Evolutionary conservation across 495 filamentous ascomycete genomes (phyloP), one percentile per base, ranked within the genome.

Genomic region (Acidiella bohemica): DNA sequence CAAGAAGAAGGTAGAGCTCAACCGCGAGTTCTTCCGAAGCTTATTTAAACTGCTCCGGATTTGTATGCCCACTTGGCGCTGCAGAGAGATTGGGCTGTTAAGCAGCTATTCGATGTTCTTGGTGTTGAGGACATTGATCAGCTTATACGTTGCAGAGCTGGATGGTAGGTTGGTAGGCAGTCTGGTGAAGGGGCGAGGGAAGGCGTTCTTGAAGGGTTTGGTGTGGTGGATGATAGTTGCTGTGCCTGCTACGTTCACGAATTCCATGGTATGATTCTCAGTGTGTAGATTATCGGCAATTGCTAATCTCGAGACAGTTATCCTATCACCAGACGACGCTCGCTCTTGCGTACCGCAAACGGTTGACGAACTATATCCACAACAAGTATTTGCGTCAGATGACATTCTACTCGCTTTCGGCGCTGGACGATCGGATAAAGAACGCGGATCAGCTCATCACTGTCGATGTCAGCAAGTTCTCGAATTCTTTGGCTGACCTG

Each of bases 201-300:
- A 72, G 60, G 84, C 93, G 39, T 97, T 97, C 51, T 65, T 96
- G 51, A 73, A 74, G 32, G 80, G 84, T 8, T 72, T 97, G 47
- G 75, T 92, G 4, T 96, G 88, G 86, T 97, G 90, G 90, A 97
- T 97, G 90, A 61, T 84, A 48, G 88, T 97, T 51, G 86, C 90
- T 30, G 68, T 97, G n/a, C 90, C 90, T 4, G 92, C 90, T 13
- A 95, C 92, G 0, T 97, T 96, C 50, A 97, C 90, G 18, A 97
- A 97, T 61, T 95, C 90, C 1, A 96, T 96, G 92, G 82, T 92
- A 58, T 57, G 79, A 63, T 19, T n/a, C 6, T 7, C n/a, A 19
- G 3, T 13, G 14, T 20, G 16, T 37, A 12, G 20, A 3, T n/a
- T n/a, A 8, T 7, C 24, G 44, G 60, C 87, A 82, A 13, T 24